Evolutionary conservation across 495 filamentous ascomycete species (phyloP).

Genomic region (Penicillium herquei): DNA sequence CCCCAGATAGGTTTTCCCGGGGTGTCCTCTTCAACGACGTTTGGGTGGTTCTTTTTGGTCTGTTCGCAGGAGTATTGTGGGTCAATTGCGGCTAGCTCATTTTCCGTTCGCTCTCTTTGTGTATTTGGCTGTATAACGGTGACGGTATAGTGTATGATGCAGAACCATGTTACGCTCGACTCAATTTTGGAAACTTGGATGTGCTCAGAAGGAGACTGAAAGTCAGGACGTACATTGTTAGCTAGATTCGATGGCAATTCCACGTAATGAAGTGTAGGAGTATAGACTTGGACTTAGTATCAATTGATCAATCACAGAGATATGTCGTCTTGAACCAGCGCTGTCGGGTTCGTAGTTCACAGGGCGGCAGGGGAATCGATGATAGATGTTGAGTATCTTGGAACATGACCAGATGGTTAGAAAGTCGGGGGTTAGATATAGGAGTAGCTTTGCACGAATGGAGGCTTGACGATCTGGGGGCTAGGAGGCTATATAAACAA

Average conservation of each 20-base stretch:
- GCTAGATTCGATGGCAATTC: background rate
- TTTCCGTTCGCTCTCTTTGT: background rate
- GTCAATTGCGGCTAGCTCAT: background rate
- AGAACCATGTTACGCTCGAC: conserved; percentile 16
- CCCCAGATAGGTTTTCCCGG: conserved; percentile 30
- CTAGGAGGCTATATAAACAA: conserved; percentile 60
- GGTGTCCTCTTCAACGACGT: background rate
- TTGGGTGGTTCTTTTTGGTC: no score
- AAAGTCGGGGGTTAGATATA: conserved; percentile 81
- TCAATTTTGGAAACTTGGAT: background rate
- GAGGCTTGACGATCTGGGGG: conserved; percentile 40
- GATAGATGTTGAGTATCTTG: conserved; percentile 41
- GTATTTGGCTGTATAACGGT: conserved; percentile 21
- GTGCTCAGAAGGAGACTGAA: background rate
- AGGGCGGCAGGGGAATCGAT: conserved; percentile 8
- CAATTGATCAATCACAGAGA: no score
- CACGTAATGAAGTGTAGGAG: no score
- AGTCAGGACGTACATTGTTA: background rate
- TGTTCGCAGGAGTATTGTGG: conserved; percentile 1
- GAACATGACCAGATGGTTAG: conserved; percentile 60
- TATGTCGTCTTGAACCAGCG: background rate
- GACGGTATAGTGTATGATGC: conserved; percentile 21
- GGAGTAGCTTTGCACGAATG: conserved; percentile 72
- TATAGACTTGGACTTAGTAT: no score
- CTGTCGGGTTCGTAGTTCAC: background rate